Evolutionary conservation across 2,329 filamentous ascomycete species (phyloP).

Genomic region (Chalaropsis thielavioides): DNA sequence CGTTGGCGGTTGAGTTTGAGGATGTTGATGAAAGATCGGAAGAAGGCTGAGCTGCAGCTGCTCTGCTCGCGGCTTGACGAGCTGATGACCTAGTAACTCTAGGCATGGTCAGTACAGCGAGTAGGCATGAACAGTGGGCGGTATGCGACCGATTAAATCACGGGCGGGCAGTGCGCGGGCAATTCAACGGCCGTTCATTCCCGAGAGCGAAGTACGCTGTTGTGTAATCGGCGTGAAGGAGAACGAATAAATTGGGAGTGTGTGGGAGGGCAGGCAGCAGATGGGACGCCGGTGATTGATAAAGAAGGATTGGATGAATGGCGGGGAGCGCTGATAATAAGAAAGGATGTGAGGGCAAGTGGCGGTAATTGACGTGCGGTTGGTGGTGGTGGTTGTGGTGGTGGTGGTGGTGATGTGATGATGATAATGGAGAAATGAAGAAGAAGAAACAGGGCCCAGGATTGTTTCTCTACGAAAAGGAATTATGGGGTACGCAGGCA

Average conservation of each 20-base stretch:
- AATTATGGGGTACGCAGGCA: background rate
- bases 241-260: background rate
- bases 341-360: background rate
- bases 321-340: too few species aligned
- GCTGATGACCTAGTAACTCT: slow-evolving; percentile 93
- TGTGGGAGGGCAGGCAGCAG: background rate
- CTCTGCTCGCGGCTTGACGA: slow-evolving; percentile 63
- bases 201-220: background rate
- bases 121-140: background rate
- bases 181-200: slow-evolving; percentile 1
- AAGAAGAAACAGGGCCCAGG: background rate
- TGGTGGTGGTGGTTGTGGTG: background rate
- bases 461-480: background rate
- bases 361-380: background rate
- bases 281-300: background rate
- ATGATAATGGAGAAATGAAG: slow-evolving; percentile 4
- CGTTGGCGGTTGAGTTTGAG: slow-evolving; percentile 18
- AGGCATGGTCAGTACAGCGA: slow-evolving; percentile 27
- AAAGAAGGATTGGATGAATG: background rate
- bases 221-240: background rate
- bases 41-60: slow-evolving; percentile 30
- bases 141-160: slow-evolving; percentile 13
- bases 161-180: background rate
- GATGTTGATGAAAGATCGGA: slow-evolving; percentile 27
- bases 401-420: background rate